Evolutionary conservation across 2,329 filamentous ascomycete species (phyloP).

Genomic region (Botrytis tulipae): DNA sequence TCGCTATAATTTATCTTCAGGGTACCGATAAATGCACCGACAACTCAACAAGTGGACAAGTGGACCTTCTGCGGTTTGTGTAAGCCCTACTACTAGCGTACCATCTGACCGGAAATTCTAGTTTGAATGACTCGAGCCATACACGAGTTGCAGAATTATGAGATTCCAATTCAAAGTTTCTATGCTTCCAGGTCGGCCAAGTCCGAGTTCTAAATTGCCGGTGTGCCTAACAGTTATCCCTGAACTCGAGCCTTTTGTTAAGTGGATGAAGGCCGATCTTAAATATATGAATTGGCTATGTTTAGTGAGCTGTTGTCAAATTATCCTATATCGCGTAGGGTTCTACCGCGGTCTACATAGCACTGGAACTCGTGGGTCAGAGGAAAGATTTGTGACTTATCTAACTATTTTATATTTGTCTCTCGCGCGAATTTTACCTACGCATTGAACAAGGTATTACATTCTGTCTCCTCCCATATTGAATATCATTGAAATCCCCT

Average conservation of each 20-base stretch:
- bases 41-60: not conserved
- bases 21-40: not conserved
- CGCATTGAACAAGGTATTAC: not conserved
- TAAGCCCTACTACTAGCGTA: constrained; percentile 1
- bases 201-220: not conserved
- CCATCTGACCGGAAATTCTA: not conserved
- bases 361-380: not conserved
- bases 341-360: not conserved
- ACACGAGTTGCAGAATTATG: no score
- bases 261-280: not conserved
- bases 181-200: not conserved
- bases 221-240: not conserved
- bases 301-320: not conserved
- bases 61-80: no score
- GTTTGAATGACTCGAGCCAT: not conserved
- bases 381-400: not conserved
- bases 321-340: not conserved
- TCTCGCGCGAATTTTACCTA: not conserved
- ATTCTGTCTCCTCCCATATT: not conserved
- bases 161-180: not conserved
- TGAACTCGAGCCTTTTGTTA: no score
- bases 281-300: no score
- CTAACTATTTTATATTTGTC: not conserved
- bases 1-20: not conserved
- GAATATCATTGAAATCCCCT: not conserved